Evolutionary conservation across 2,329 filamentous ascomycete species (phyloP), one percentile per base, ranked within the genome.

Genomic region (Lecanosticta acicola): DNA sequence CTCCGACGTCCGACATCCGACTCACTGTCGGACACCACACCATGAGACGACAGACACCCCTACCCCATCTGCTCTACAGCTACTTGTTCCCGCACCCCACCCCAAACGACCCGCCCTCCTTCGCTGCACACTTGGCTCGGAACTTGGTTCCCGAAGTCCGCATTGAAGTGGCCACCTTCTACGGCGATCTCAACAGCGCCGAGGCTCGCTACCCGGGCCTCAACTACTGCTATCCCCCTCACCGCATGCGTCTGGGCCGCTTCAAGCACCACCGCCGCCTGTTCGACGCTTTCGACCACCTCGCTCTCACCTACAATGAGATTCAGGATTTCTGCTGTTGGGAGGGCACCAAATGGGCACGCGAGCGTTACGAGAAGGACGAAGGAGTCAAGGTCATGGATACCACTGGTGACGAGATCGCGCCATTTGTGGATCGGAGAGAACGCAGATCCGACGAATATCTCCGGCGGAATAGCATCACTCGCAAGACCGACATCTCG

Each of bases 341-440:
- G 85, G 85, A 90, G 69, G 85, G 85, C 46, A 90, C 85, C 8
- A 81, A 83, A 51, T 90, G 85, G 85, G 86, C 86, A 50, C 83
- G 88, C 62, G 84, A 89, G 62, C 79, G 85, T 44, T 91, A 82
- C 61, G 85, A 91, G 71, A 76, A 77, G 46, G 85, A 90, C 60
- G 83, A 88, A 59, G 81, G 81, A 26, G 75, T 85, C 48, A 69
- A 68, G 21, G 87, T 91, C 51, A 67, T 71, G 39, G 86, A 91
- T 61, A 88, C 85, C 4, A 83, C 84, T 1, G 78, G 77, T 41
- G 81, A 86, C 57, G 82, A 78, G 18, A 81, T 90, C 46, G 69
- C 71, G 3, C 74, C 78, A 48, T 88, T 77, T 76, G 71, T 80
- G 70, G 61, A 66, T 32, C 45, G 58, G 16, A 49, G 54, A 47